Evolutionary conservation across 192 early-diverging fungal species (phyloP).

Genomic region (Glomus cerebriforme): DNA sequence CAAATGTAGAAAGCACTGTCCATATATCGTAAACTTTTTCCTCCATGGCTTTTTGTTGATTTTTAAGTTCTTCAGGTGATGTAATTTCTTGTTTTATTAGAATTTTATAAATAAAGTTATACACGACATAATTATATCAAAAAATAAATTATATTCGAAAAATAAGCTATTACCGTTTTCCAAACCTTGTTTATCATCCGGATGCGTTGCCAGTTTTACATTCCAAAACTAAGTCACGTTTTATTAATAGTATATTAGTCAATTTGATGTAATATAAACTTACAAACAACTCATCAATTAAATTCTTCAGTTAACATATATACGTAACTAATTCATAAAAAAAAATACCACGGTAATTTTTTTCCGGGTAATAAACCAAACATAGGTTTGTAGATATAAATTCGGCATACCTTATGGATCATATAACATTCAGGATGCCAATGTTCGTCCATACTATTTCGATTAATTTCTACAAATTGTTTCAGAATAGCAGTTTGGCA

Average conservation of each 20-base stretch:
- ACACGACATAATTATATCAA: neutral
- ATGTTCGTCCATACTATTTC: constrained; percentile 74
- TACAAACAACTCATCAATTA: neutral
- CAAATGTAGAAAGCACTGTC: constrained; percentile 90
- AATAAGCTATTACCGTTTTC: constrained; percentile 10
- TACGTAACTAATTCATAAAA: neutral
- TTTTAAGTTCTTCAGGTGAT: constrained; percentile 49
- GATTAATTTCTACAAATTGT: constrained; percentile 93
- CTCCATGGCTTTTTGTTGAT: constrained; percentile 71
- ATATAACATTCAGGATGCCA: constrained; percentile 99
- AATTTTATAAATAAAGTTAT: neutral
- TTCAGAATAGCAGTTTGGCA: constrained; percentile 94
- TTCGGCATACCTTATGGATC: constrained; percentile 88
- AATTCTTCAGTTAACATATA: constrained; percentile 13
- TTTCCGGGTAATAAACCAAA: neutral
- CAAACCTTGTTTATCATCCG: constrained; percentile 23
- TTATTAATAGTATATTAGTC: neutral
- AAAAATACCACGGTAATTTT: neutral
- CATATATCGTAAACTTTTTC: constrained; percentile 90
- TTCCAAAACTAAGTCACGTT: constrained; percentile 57
- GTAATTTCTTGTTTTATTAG: constrained; percentile 7
- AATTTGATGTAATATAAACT: too few relatives aligned
- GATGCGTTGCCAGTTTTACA: constrained; percentile 49
- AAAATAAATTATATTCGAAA: neutral
- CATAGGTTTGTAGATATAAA: constrained; percentile 13